Conservation (phyloP, 352 stramenopile species). For the Globisporangium mamillatum region DNA sequence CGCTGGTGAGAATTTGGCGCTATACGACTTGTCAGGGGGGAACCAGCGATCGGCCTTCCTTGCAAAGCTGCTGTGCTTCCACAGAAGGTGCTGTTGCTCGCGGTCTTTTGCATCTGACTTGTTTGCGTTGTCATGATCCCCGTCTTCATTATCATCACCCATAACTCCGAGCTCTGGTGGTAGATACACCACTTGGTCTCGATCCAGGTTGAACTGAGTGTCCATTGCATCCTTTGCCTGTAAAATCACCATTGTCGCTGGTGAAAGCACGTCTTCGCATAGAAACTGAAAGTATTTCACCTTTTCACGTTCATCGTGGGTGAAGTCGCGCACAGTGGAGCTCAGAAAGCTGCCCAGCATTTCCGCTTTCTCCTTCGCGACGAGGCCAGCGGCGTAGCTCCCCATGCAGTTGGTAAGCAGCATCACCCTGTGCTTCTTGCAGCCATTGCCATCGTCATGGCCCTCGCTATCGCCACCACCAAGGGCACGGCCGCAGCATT, state of each 20-base stretch:
- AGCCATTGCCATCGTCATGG: not conserved
- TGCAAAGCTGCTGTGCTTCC: not conserved
- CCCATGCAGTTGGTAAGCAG: not conserved
- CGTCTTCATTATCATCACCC: not conserved
- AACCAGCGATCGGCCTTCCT: not conserved
- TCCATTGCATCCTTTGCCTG: not conserved
- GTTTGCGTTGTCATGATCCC: not conserved
- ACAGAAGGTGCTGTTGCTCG: not conserved
- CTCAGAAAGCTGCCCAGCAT: not conserved
- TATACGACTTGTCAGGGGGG: not conserved
- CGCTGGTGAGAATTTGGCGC: not conserved
- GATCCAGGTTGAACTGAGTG: slow-evolving; percentile 1
- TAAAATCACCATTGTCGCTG: not conserved
- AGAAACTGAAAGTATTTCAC: slow-evolving; percentile 4
- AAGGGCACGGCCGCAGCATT: not conserved
- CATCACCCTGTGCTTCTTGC: not conserved
- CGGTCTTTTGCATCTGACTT: not conserved
- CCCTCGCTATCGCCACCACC: no score
- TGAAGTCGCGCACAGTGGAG: not conserved
- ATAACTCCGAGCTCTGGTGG: not conserved
- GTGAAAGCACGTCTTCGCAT: slow-evolving; percentile 1
- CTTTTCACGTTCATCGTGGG: not conserved
- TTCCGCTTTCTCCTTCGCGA: not conserved
- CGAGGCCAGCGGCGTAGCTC: not conserved
- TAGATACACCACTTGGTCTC: not conserved